Conservation (phyloP, 2,329 filamentous ascomycete species). For the Colletotrichum ledebouriae region DNA sequence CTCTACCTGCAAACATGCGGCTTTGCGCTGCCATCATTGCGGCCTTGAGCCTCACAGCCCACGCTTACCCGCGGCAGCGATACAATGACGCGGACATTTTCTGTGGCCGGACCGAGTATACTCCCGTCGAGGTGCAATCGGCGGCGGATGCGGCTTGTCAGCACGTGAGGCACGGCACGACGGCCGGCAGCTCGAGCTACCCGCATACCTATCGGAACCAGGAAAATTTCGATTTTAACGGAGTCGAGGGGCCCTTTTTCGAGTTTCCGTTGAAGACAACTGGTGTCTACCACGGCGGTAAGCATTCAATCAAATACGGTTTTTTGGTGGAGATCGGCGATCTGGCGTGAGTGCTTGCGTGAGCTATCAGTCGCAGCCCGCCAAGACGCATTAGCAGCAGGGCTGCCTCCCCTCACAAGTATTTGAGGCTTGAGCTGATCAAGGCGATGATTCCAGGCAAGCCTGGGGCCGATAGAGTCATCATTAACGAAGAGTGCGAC, state of each 20-base stretch:
- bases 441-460: constrained; percentile 56
- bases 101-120: constrained; percentile 69
- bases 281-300: constrained; percentile 68
- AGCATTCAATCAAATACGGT: constrained; percentile 42
- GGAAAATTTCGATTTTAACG: constrained; percentile 71
- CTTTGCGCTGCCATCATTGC: constrained; percentile 26
- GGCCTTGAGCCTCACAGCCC: constrained; percentile 29
- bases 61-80: constrained; percentile 54
- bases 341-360: constrained; percentile 29
- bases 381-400: constrained; percentile 29
- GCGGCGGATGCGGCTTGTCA: constrained; percentile 66
- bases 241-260: constrained; percentile 69
- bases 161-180: constrained; percentile 58
- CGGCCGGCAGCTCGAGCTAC: constrained; percentile 58
- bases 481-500: constrained; percentile 70
- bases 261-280: constrained; percentile 72
- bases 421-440: constrained; percentile 22
- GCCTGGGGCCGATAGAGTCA: constrained; percentile 76
- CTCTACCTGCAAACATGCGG: constrained; percentile 22
- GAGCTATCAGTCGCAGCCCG: constrained; percentile 14
- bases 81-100: constrained; percentile 47
- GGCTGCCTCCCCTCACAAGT: constrained; percentile 4
- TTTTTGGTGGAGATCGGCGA: constrained; percentile 33
- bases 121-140: constrained; percentile 59
- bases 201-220: constrained; percentile 73